Conservation (phyloP, 139 green algal species). For the Deuterostichococcus epilithicus region DNA sequence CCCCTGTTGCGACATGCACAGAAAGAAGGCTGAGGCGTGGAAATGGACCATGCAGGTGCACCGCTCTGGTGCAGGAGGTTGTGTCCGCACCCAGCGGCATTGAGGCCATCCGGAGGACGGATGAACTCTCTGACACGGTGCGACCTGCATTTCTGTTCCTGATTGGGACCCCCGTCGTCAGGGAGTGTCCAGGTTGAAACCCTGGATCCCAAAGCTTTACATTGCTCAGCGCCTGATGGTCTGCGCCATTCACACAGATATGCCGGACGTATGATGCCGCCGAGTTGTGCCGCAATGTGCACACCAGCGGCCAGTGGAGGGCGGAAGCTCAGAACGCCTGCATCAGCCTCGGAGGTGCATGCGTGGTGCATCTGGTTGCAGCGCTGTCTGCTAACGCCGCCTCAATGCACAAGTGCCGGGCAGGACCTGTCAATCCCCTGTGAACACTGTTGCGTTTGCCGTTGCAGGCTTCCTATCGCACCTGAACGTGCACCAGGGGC, state of each 20-base stretch:
- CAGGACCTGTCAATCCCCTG: background rate
- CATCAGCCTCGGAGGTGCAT: background rate
- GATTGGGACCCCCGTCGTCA: too few species aligned
- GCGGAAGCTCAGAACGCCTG: constrained; percentile 23
- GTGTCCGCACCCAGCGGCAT: background rate
- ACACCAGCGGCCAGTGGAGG: constrained; percentile 25
- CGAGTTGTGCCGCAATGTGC: constrained; percentile 42
- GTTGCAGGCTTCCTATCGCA: background rate
- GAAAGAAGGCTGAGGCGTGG: too few species aligned
- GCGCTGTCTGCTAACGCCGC: background rate
- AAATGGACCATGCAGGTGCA: background rate
- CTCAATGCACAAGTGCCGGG: too few species aligned
- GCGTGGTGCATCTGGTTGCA: too few species aligned
- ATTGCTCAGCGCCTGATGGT: background rate
- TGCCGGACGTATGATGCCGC: constrained; percentile 36
- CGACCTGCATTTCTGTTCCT: too few species aligned
- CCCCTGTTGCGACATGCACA: too few species aligned
- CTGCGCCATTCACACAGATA: constrained; percentile 10
- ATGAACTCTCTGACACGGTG: background rate
- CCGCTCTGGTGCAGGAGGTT: background rate
- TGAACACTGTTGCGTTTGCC: background rate
- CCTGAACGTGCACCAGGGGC: background rate
- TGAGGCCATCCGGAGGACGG: background rate
- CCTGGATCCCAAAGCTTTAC: too few species aligned
- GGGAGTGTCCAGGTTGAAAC: too few species aligned